phyloP scores from a whole-genome alignment of 108 stramenopile genomes.

The Nannochloropsis gaditana region DNA sequence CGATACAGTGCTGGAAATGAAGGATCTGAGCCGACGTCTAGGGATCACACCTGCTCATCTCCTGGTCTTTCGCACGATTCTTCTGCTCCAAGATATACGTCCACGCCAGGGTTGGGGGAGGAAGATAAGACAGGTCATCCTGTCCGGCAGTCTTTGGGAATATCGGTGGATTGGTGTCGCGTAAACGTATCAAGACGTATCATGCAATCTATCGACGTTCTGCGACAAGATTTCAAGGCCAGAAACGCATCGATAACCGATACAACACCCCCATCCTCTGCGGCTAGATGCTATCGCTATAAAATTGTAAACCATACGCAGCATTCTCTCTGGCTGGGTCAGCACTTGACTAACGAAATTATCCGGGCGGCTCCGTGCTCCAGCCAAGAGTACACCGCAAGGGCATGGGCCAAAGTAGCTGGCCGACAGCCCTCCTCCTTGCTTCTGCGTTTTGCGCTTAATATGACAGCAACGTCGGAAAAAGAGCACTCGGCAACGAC shows the following conservation, averaged over 20 bases:
- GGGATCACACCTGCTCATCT: background rate
- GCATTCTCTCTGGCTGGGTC: background rate
- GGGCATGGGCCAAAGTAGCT: background rate
- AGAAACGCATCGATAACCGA: background rate
- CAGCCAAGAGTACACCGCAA: background rate
- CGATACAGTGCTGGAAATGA: background rate
- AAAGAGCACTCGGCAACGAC: background rate
- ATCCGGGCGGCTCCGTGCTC: background rate
- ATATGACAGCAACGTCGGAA: background rate
- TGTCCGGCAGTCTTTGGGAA: background rate
- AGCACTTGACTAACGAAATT: slow-evolving; percentile 7
- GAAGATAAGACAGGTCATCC: background rate
- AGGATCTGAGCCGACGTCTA: background rate
- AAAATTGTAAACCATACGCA: background rate
- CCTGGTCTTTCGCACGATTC: background rate
- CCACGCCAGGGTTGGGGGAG: background rate
- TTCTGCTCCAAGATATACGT: background rate
- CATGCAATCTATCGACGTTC: background rate
- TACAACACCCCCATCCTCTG: background rate
- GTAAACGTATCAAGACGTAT: background rate
- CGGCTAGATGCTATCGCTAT: background rate
- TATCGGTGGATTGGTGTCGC: background rate
- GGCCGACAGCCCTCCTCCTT: background rate
- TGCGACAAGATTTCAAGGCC: background rate
- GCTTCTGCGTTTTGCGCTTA: background rate